Percentiles rank a stretch among this genome's conserved stretches.
Conservation (phyloP, 495 filamentous ascomycete genomes). For the Pseudevernia furfuracea region DNA sequence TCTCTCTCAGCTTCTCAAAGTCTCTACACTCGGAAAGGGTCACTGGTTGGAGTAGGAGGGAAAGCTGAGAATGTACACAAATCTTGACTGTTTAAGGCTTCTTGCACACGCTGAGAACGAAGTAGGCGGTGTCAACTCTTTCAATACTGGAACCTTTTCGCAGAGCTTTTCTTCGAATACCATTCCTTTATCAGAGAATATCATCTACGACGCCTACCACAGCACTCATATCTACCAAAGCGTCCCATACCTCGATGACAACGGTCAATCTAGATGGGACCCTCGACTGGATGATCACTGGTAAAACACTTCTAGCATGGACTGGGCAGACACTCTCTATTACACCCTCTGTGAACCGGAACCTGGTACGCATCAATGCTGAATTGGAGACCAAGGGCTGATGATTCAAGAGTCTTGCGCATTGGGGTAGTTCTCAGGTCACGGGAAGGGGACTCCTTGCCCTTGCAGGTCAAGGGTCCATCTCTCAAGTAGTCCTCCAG, state of each 20-base stretch:
- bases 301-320: constrained; percentile 84
- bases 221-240: constrained; percentile 78
- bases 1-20: constrained; percentile 86
- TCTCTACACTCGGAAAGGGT: constrained; percentile 84
- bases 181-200: constrained; percentile 89
- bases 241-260: constrained; percentile 72
- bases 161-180: constrained; percentile 69
- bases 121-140: constrained; percentile 70
- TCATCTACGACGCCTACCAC: constrained; percentile 79
- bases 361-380: constrained; percentile 45
- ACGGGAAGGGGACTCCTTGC: constrained; percentile 83
- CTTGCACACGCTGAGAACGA: neutral
- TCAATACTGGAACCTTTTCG: constrained; percentile 77
- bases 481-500: constrained; percentile 72
- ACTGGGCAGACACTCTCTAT: constrained; percentile 80
- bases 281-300: constrained; percentile 90
- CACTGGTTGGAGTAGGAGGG: constrained; percentile 81
- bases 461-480: constrained; percentile 73
- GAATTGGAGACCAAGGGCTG: constrained; percentile 30
- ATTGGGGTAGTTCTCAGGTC: constrained; percentile 84
- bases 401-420: constrained; percentile 58
- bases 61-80: constrained; percentile 75
- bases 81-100: neutral
- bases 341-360: constrained; percentile 63
- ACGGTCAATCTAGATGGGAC: constrained; percentile 86